Evolutionary conservation across 345 rosid species (phyloP).

Genomic region (Angophora floribunda): DNA sequence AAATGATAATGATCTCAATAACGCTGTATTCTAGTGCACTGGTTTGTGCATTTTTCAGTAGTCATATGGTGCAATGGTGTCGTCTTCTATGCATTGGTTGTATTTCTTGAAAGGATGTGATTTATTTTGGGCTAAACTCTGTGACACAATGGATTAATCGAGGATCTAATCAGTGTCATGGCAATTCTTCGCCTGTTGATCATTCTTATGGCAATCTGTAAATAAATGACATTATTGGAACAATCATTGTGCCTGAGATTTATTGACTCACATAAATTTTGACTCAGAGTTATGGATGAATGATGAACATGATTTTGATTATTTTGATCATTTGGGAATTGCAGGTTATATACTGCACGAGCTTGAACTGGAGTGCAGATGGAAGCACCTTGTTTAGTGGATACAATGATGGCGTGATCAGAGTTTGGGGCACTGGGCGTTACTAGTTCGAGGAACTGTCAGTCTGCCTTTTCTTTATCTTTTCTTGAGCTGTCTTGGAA

Average conservation of each 20-base stretch:
- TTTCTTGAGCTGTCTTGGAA: background rate
- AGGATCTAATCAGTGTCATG: background rate
- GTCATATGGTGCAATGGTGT: background rate
- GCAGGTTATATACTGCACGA: slow-evolving; percentile 40
- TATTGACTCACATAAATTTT: background rate
- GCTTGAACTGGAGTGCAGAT: slow-evolving; percentile 45
- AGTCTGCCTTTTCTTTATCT: background rate
- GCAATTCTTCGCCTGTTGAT: background rate
- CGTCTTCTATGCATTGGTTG: background rate
- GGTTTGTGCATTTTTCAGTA: background rate
- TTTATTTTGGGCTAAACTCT: background rate
- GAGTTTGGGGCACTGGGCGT: slow-evolving; percentile 44
- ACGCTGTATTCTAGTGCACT: background rate
- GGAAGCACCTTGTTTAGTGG: slow-evolving; percentile 52
- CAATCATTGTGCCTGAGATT: background rate
- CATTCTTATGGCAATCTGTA: background rate
- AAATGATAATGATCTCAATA: background rate
- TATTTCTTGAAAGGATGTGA: background rate
- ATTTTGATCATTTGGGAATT: background rate
- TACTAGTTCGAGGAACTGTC: background rate
- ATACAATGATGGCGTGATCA: slow-evolving; percentile 41
- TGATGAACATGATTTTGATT: background rate
- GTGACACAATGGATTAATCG: background rate
- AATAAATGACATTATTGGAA: background rate
- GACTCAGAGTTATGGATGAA: background rate